These are phyloP conservation scores for Suillus weaverae DNA, from an alignment of 768 basidiomycete genomes.

Conservation along the genomic window DNA sequence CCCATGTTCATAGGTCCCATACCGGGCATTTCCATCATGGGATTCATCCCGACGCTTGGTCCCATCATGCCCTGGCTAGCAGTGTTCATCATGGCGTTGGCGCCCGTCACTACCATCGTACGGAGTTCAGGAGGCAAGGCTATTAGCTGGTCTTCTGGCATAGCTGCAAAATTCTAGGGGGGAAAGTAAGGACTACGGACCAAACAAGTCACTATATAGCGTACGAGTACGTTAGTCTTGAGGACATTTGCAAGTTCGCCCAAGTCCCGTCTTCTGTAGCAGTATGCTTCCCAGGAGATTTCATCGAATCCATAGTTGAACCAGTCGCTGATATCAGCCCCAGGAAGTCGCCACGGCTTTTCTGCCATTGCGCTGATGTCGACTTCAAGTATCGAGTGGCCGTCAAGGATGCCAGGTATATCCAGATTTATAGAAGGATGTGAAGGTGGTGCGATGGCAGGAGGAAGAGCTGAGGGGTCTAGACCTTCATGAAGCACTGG, in stretches of 20 bases:
- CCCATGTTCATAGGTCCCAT: conserved; percentile 58
- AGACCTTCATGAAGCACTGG: conserved; percentile 46
- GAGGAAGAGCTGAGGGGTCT: conserved; percentile 65
- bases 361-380: conserved; percentile 74
- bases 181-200: conserved; percentile 12
- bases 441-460: conserved; percentile 70
- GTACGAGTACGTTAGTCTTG: conserved; percentile 79
- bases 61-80: conserved; percentile 52
- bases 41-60: conserved; percentile 48
- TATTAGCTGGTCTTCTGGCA: conserved; percentile 79
- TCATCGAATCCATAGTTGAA: conserved; percentile 99
- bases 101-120: conserved; percentile 84
- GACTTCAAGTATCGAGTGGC: conserved; percentile 81
- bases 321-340: conserved; percentile 94
- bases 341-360: conserved; percentile 90
- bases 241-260: conserved; percentile 78
- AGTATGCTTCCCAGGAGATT: conserved; percentile 91
- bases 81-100: conserved; percentile 73
- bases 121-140: conserved; percentile 80
- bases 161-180: conserved; percentile 71
- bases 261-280: conserved; percentile 77
- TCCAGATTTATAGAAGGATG: conserved; percentile 77
- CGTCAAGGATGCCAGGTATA: conserved; percentile 63
- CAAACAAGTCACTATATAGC: conserved; percentile 27
- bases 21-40: conserved; percentile 81